A percentile compares a stretch with the other conserved stretches of the same genome.
Conservation (phyloP, 495 filamentous ascomycete genomes). For the Melanomma pulvis-pyrius region DNA sequence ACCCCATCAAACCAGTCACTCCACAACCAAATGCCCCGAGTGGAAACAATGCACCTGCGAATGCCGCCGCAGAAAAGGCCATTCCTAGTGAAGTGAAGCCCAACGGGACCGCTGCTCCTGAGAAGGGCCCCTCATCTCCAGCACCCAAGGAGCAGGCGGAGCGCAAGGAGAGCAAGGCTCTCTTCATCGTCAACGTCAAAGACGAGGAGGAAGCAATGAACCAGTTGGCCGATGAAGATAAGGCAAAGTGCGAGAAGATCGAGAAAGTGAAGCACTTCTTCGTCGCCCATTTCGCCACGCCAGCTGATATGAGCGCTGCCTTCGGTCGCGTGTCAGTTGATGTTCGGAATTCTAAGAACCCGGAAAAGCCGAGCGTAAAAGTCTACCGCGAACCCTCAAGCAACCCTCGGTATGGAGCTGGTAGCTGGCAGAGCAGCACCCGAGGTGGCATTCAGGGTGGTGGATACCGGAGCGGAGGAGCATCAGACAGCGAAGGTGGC, state of each 20-base stretch:
- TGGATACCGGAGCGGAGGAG: conserved; percentile 52
- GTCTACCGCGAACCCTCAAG: conserved; percentile 64
- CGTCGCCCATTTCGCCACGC: conserved; percentile 75
- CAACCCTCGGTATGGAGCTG: conserved; percentile 57
- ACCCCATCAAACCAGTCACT: conserved; percentile 55
- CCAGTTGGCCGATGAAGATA: conserved; percentile 79
- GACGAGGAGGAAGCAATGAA: conserved; percentile 76
- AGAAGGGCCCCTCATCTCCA: conserved; percentile 33
- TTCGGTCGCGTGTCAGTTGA: conserved; percentile 72
- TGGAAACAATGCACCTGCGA: conserved; percentile 40
- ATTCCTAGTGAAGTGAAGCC: conserved; percentile 45
- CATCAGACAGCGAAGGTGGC: conserved; percentile 79
- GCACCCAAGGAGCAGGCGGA: conserved; percentile 37
- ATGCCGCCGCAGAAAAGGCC: conserved; percentile 43
- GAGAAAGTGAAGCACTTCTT: conserved; percentile 77
- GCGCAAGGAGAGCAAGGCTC: conserved; percentile 63
- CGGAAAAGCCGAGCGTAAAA: conserved; percentile 70
- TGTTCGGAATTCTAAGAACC: conserved; percentile 66
- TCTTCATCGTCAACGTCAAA: conserved; percentile 81
- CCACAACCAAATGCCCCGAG: conserved; percentile 52
- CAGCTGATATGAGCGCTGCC: conserved; percentile 76
- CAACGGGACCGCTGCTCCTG: conserved; percentile 43
- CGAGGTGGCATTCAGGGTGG: conserved; percentile 62
- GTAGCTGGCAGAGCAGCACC: conserved; percentile 65
- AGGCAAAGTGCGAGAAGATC: conserved; percentile 72